These are phyloP conservation scores for Globisporangium spiculum DNA, from an alignment of 352 stramenopile species.

Conservation along the genomic window DNA sequence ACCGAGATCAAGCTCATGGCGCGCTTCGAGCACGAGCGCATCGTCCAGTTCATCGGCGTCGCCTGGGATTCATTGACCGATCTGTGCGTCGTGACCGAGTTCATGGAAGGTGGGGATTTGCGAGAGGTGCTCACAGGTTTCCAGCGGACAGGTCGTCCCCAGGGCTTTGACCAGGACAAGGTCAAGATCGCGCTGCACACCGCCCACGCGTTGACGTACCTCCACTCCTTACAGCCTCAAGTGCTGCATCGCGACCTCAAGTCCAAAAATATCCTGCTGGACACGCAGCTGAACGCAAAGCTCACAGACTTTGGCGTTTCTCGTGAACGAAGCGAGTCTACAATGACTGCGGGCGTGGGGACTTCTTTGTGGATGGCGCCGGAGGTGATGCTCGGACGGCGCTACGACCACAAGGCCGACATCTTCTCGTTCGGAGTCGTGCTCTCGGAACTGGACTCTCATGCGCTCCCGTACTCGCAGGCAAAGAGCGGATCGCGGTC, in stretches of 20 bases:
- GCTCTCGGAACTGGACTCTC: slow-evolving; percentile 1
- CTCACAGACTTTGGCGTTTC: slow-evolving; percentile 55
- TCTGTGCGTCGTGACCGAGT: slow-evolving; percentile 40
- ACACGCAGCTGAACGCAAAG: slow-evolving; percentile 35
- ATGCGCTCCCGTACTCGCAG: slow-evolving; percentile 2
- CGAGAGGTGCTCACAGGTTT: slow-evolving; percentile 27
- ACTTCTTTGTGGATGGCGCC: slow-evolving; percentile 47
- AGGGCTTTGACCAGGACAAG: slow-evolving; percentile 40
- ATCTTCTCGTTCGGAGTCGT: slow-evolving; percentile 1
- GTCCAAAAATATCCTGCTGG: slow-evolving; percentile 38
- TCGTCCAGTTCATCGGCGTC: slow-evolving; percentile 47
- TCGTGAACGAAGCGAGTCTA: neutral
- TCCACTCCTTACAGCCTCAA: slow-evolving; percentile 31
- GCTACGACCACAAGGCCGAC: slow-evolving; percentile 2
- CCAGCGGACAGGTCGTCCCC: slow-evolving; percentile 23
- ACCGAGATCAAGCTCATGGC: slow-evolving; percentile 46
- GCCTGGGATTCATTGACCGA: slow-evolving; percentile 47
- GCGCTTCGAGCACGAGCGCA: slow-evolving; percentile 31
- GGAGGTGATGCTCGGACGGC: slow-evolving; percentile 30
- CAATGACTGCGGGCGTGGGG: slow-evolving; percentile 19
- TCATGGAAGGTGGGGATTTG: slow-evolving; percentile 44
- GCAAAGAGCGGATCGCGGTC: neutral
- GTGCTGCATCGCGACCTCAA: slow-evolving; percentile 25
- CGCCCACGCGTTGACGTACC: slow-evolving; percentile 32
- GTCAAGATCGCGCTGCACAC: slow-evolving; percentile 27